Evolutionary conservation across 164 flowering plant genomes (phyloP).

Genomic region (Dillenia suffruticosa): DNA sequence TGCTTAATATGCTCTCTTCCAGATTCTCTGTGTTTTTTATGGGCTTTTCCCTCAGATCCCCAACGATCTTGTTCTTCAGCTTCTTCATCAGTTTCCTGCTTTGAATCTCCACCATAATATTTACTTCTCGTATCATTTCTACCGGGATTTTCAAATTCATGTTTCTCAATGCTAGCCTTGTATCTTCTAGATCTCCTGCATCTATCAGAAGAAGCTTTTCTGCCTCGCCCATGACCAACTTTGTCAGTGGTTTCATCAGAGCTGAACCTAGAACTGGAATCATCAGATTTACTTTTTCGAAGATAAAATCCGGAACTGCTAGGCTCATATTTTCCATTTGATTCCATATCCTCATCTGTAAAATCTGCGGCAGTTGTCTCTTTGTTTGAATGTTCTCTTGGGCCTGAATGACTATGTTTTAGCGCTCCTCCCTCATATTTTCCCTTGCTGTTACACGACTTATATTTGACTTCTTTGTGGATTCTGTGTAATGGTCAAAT

Average conservation of each 20-base stretch:
- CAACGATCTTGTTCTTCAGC: too few relatives aligned
- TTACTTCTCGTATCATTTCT: too few relatives aligned
- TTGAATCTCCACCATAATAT: too few relatives aligned
- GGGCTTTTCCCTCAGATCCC: too few relatives aligned
- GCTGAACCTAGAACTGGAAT: conserved; percentile 2
- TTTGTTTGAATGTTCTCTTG: conserved; percentile 9
- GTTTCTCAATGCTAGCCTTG: too few relatives aligned
- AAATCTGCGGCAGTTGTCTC: conserved; percentile 1
- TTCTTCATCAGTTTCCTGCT: too few relatives aligned
- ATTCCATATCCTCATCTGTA: neutral
- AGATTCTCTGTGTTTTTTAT: neutral
- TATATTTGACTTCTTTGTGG: conserved; percentile 4
- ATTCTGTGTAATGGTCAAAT: conserved; percentile 1
- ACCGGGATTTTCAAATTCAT: too few relatives aligned
- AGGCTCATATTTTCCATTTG: conserved; percentile 8
- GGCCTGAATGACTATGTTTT: conserved; percentile 11
- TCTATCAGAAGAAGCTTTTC: neutral
- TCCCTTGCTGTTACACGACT: neutral
- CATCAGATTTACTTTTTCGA: conserved; percentile 5
- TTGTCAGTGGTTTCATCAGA: neutral
- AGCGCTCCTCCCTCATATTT: neutral
- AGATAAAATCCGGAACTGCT: conserved; percentile 4
- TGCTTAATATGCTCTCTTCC: conserved; percentile 2
- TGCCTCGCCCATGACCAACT: conserved; percentile 4
- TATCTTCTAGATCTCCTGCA: conserved; percentile 4